Percentiles rank a stretch among this genome's conserved stretches.
These are phyloP conservation scores for Corymbia citriodora DNA, from an alignment of 441 rosid genomes.

Conservation along the genomic window DNA sequence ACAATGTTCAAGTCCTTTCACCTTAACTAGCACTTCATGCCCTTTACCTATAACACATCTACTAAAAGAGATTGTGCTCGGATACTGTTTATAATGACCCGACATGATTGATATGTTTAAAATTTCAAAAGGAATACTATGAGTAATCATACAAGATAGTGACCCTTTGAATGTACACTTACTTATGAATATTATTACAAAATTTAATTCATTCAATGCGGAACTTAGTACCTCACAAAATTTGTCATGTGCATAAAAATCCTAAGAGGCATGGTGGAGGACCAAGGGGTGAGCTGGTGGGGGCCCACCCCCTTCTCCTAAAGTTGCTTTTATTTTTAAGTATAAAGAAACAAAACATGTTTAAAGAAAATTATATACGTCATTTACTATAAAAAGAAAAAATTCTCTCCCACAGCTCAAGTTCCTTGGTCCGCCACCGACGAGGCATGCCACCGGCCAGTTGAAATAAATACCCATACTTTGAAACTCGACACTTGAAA, in stretches of 20 bases:
- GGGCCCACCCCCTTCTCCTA: background rate
- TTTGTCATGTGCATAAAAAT: background rate
- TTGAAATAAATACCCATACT: background rate
- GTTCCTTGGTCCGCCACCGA: background rate
- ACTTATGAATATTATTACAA: background rate
- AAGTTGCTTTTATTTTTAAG: background rate
- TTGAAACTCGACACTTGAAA: background rate
- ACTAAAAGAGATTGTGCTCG: rapidly evolving
- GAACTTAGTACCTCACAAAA: background rate
- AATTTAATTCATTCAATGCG: background rate
- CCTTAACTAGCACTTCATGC: rapidly evolving
- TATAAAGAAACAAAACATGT: background rate
- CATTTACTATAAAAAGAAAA: background rate
- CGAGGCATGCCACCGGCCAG: background rate
- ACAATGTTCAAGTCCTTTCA: background rate
- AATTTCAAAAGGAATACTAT: background rate
- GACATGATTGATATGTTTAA: background rate
- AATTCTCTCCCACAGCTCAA: background rate
- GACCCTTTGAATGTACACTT: background rate
- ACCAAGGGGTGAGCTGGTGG: background rate
- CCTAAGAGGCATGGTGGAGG: rapidly evolving
- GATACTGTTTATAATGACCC: background rate
- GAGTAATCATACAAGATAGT: background rate
- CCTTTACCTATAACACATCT: background rate
- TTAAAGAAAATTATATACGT: background rate